These are phyloP conservation scores for Isochrysis galbana DNA, from an alignment of 78 protist species.

Conservation along the genomic window DNA sequence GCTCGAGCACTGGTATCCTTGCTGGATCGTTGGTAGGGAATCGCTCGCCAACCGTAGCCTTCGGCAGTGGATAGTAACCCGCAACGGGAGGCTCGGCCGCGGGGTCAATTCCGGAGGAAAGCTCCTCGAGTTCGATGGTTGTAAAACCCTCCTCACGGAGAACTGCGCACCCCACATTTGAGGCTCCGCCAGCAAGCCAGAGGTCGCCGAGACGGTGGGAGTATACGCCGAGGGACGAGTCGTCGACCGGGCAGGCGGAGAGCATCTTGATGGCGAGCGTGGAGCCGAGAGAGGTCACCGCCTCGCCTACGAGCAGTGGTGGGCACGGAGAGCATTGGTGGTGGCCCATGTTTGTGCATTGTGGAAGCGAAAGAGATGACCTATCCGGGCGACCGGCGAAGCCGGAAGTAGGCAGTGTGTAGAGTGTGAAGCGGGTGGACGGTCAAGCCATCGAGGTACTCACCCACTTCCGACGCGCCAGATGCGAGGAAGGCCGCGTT, in stretches of 20 bases:
- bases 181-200: conserved; percentile 21
- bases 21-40: not conserved
- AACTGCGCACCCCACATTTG: conserved; percentile 20
- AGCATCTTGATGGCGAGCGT: conserved; percentile 37
- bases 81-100: not conserved
- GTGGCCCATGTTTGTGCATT: too few relatives aligned
- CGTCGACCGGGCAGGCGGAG: not conserved
- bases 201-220: conserved; percentile 10
- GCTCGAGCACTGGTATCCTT: not conserved
- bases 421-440: too few relatives aligned
- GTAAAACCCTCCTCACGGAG: not conserved
- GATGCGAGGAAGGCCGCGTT: conserved; percentile 43
- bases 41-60: not conserved
- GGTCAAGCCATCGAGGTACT: too few relatives aligned
- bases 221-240: not conserved
- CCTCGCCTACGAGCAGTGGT: not conserved
- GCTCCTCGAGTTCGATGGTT: not conserved
- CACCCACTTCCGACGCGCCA: not conserved
- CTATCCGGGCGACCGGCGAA: not conserved
- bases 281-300: conserved; percentile 28
- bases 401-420: not conserved
- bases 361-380: not conserved
- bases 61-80: not conserved
- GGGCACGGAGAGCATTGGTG: too few relatives aligned
- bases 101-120: not conserved